These are phyloP conservation scores for Ilyonectria destructans DNA, from an alignment of 2,329 filamentous ascomycete genomes.

Conservation along the genomic window DNA sequence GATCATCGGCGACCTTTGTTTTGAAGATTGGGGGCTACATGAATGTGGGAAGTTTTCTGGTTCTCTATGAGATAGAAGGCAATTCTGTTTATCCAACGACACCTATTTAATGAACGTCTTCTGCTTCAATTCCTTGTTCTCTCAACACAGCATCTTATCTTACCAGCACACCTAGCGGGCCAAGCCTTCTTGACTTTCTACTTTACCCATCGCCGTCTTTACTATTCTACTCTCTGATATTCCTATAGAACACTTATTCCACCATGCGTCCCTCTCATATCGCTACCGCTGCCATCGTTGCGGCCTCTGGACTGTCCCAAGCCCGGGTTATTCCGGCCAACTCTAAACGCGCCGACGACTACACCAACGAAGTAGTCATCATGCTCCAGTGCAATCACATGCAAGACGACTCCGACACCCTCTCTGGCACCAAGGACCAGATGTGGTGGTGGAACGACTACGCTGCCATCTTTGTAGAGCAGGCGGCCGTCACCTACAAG, in stretches of 20 bases:
- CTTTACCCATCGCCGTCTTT: not conserved
- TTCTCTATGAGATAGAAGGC: not conserved
- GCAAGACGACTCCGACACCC: not conserved
- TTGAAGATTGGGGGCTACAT: not conserved
- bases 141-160: not conserved
- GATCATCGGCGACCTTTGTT: too few relatives aligned
- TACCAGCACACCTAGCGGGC: not conserved
- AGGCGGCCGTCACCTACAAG: not conserved
- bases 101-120: not conserved
- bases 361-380: slow-evolving; percentile 4
- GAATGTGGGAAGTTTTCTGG: not conserved
- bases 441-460: slow-evolving; percentile 4
- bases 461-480: not conserved
- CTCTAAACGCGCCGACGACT: not conserved
- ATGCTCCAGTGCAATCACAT: slow-evolving; percentile 1
- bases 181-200: not conserved
- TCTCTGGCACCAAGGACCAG: not conserved
- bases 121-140: not conserved
- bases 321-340: slow-evolving; percentile 1
- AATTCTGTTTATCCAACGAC: not conserved
- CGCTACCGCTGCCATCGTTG: not conserved
- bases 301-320: not conserved
- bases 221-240: not conserved
- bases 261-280: not conserved
- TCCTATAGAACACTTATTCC: not conserved